Evolutionary conservation across 1,139 yeast genomes (phyloP), one percentile per base, ranked within the genome.

Genomic region (Taphrina populina): DNA sequence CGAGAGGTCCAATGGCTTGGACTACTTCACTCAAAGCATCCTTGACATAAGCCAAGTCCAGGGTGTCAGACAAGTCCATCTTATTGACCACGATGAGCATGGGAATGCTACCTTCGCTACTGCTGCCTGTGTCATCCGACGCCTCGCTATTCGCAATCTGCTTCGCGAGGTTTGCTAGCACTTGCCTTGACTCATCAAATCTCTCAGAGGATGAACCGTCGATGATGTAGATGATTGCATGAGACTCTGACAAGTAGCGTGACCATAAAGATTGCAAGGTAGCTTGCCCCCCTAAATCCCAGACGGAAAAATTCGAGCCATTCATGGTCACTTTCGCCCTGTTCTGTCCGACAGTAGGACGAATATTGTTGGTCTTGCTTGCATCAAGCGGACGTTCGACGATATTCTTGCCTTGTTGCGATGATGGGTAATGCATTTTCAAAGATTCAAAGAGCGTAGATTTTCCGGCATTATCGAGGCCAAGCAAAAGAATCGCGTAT

Each of bases 281-380:
- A 65, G 81, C 83, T 69, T 92, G 97, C 4, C 98, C 98, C 6
- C 97, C 97, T 39, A 92, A 81, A 69, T 92, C 98, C 97, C 97
- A 92, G 64, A 92, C 80, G 66, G 88, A 87, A 58, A 92, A 72
- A 2, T 7, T 6, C 21, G 33, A 32, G 17, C 40, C 43, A 5
- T 13, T 24, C 15, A 47, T 59, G 4, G 4, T 15, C 23, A 23
- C 15, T 4, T 5, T 4, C 21, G 19, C 52, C 52, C 11, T 65
- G 60, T 1, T 85, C 70, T 92, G 94, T 1, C 90, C 90, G 19
- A 83, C 84, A 0, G 90, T 83, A 1, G 90, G 88, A 11, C 44
- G 20, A 21, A 57, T 33, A 7, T 13, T 36, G 30, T 32, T 20
- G 7, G 30, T 20, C 46, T 27, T 11, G n/a, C 34, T 17, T 24